phyloP scores from a whole-genome alignment of 805 yeast species.

The Kuraishia molischiana region DNA sequence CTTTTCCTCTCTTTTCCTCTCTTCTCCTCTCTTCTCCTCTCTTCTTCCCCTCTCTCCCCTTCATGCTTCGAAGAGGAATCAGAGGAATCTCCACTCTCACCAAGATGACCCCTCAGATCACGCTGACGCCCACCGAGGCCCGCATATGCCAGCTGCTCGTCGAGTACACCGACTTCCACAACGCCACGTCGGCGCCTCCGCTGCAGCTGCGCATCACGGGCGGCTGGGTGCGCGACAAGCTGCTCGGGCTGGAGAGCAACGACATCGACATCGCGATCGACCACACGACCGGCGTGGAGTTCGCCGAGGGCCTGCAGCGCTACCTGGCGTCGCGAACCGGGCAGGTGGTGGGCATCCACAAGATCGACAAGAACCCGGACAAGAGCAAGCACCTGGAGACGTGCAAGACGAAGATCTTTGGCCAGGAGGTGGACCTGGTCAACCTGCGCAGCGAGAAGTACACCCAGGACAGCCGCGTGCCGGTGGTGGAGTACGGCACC shows the following conservation, averaged over 20 bases:
- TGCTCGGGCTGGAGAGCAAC: conserved; percentile 68
- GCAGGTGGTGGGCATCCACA: conserved; percentile 40
- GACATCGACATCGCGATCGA: conserved; percentile 93
- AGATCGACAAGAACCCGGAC: conserved; percentile 87
- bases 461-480: conserved; percentile 79
- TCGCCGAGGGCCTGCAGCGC: conserved; percentile 56
- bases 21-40: too few relatives aligned
- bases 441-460: conserved; percentile 84
- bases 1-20: too few relatives aligned
- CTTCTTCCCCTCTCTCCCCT: too few relatives aligned
- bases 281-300: conserved; percentile 73
- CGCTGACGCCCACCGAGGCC: conserved; percentile 29
- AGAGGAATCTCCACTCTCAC: too few relatives aligned
- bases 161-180: conserved; percentile 29
- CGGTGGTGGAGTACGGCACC: conserved; percentile 74
- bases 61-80: too few relatives aligned
- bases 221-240: conserved; percentile 97
- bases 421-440: conserved; percentile 87
- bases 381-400: conserved; percentile 95
- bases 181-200: conserved; percentile 10
- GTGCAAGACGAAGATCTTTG: conserved; percentile 81
- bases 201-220: conserved; percentile 79
- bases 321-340: conserved; percentile 23
- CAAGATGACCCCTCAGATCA: conserved; percentile 10
- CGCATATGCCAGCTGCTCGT: conserved; percentile 29